Conservation (phyloP, 1,284 basidiomycete genomes). For the Cutaneotrichosporon curvatum region DNA sequence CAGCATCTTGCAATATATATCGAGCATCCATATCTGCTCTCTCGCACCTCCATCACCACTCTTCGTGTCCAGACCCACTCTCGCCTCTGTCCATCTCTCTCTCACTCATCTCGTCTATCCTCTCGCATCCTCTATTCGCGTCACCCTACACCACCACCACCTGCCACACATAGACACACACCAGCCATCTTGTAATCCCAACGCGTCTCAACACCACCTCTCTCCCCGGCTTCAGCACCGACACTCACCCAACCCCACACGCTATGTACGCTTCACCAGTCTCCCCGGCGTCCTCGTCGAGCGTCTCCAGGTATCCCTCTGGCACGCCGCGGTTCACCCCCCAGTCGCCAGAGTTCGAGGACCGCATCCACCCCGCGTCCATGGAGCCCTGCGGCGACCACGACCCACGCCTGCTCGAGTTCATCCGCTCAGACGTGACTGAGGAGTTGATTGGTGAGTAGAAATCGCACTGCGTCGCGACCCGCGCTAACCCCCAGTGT, state of each 20-base stretch:
- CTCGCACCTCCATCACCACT: too few species aligned
- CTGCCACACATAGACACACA: too few species aligned
- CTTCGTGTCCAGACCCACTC: too few species aligned
- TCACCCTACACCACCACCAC: too few species aligned
- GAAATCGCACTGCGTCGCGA: not conserved
- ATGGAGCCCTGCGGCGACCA: constrained; percentile 62
- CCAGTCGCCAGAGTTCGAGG: constrained; percentile 41
- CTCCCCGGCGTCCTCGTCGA: constrained; percentile 11
- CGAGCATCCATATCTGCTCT: too few species aligned
- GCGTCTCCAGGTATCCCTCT: constrained; percentile 24
- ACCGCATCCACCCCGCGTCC: constrained; percentile 54
- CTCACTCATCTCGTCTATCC: too few species aligned
- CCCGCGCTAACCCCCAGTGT: constrained; percentile 24
- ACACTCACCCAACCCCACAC: not conserved
- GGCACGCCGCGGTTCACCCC: constrained; percentile 38
- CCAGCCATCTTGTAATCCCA: too few species aligned
- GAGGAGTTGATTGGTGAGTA: constrained; percentile 66
- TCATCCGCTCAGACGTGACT: constrained; percentile 69
- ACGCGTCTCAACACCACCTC: too few species aligned
- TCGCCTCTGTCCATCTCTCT: too few species aligned
- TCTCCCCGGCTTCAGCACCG: too few species aligned
- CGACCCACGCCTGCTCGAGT: constrained; percentile 66
- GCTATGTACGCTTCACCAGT: constrained; percentile 6
- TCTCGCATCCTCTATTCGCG: too few species aligned
- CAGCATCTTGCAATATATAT: too few species aligned